Conservation (phyloP, 257 asterid genomes). For the Lycium barbarum region DNA sequence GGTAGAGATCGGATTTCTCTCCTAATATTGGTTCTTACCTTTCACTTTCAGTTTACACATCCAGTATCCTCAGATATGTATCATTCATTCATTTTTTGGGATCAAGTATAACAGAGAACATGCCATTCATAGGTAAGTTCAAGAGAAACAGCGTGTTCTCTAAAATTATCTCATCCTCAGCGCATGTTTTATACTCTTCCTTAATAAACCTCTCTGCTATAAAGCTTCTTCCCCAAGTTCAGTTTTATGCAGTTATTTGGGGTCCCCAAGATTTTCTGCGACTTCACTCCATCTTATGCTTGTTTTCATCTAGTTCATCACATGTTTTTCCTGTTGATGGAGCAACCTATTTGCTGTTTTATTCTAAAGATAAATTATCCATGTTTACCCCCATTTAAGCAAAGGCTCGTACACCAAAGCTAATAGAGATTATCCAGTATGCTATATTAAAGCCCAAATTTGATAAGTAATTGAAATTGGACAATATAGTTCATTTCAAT, state of each 20-base stretch:
- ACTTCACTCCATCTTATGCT: background rate
- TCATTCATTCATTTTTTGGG: background rate
- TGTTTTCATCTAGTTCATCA: background rate
- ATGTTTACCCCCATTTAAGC: constrained; percentile 1
- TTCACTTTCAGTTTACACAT: background rate
- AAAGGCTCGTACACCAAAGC: background rate
- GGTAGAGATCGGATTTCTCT: background rate
- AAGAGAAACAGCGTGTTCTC: background rate
- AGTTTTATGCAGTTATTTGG: background rate
- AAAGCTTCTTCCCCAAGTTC: background rate
- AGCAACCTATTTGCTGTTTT: constrained; percentile 11
- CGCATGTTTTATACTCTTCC: background rate
- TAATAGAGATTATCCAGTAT: background rate
- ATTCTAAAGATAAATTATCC: constrained; percentile 6
- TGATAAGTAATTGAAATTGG: background rate
- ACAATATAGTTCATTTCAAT: constrained; percentile 5
- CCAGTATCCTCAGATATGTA: background rate
- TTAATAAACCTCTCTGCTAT: background rate
- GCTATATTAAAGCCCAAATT: background rate
- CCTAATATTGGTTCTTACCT: constrained; percentile 5
- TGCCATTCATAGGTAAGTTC: background rate
- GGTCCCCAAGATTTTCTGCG: background rate
- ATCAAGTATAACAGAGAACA: background rate
- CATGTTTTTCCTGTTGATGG: background rate
- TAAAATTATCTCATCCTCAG: background rate